phyloP scores from a whole-genome alignment of 805 yeast species.

The Candida manassasensis region DNA sequence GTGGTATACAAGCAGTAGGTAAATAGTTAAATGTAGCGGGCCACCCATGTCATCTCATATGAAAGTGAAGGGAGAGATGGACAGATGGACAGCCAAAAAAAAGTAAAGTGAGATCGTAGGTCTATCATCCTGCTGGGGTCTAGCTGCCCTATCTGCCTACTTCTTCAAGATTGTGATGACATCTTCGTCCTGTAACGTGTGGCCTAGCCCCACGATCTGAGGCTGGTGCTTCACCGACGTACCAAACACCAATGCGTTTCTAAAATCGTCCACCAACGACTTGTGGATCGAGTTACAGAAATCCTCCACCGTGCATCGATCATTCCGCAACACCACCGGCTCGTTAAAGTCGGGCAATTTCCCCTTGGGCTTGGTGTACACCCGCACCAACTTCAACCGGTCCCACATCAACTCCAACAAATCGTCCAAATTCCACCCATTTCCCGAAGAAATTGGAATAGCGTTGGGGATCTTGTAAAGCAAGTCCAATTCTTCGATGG shows the following conservation, averaged over 20 bases:
- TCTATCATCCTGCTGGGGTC: too few species aligned
- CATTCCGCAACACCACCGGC: slow-evolving; percentile 87
- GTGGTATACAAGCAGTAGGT: too few species aligned
- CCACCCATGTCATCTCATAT: too few species aligned
- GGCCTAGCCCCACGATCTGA: slow-evolving; percentile 87
- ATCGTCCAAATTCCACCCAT: slow-evolving; percentile 97
- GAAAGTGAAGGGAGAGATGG: too few species aligned
- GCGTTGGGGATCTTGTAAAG: slow-evolving; percentile 93
- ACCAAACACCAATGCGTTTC: slow-evolving; percentile 90
- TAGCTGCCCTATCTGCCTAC: too few species aligned
- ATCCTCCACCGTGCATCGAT: slow-evolving; percentile 83
- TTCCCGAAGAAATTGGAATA: slow-evolving; percentile 92
- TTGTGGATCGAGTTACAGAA: slow-evolving; percentile 96
- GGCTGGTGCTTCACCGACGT: slow-evolving; percentile 96
- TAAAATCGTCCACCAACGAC: slow-evolving; percentile 87
- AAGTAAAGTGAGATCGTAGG: too few species aligned
- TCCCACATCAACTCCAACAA: slow-evolving; percentile 95
- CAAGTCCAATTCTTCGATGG: slow-evolving; percentile 88
- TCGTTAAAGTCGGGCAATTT: slow-evolving; percentile 88
- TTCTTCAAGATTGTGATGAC: slow-evolving; percentile 92
- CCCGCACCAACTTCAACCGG: slow-evolving; percentile 82
- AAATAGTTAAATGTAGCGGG: too few species aligned
- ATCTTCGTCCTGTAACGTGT: slow-evolving; percentile 88
- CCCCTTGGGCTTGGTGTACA: slow-evolving; percentile 97
- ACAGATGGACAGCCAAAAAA: too few species aligned